phyloP scores from a whole-genome alignment of 768 basidiomycete species.

The Daedaleopsis sinensis region DNA sequence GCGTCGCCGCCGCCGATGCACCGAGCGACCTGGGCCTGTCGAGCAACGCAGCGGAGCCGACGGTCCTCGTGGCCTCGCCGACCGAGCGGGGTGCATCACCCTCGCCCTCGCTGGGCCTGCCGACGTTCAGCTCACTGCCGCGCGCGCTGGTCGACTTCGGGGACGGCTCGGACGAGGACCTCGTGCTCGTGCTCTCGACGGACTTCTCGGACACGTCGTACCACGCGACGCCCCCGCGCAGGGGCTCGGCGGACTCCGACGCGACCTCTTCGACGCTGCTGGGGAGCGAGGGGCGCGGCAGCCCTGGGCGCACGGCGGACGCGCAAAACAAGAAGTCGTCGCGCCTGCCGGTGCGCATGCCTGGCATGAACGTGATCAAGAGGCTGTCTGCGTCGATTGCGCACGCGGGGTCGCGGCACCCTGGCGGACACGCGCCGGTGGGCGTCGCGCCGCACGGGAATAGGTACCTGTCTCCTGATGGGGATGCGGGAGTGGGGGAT shows the following conservation, averaged over 20 bases:
- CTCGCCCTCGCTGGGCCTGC: constrained; percentile 1
- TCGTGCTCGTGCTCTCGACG: constrained; percentile 22
- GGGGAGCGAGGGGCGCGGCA: neutral
- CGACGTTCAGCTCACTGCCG: constrained; percentile 1
- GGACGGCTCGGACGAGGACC: constrained; percentile 18
- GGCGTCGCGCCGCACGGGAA: constrained; percentile 6
- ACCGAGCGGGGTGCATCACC: neutral
- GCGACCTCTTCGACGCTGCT: constrained; percentile 7
- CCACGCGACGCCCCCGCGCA: neutral
- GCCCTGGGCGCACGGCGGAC: constrained; percentile 10
- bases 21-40: neutral
- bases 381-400: constrained; percentile 25
- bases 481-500: neutral
- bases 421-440: constrained; percentile 28
- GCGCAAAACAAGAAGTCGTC: constrained; percentile 18
- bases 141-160: constrained; percentile 12
- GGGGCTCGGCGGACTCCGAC: neutral
- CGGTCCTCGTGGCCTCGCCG: constrained; percentile 1
- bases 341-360: constrained; percentile 27
- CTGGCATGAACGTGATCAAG: constrained; percentile 18
- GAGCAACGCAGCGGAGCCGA: constrained; percentile 2
- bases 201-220: constrained; percentile 15
- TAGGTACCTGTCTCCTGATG: neutral
- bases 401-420: constrained; percentile 16
- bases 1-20: neutral